A percentile compares a stretch with the other conserved stretches of the same genome.
These are phyloP conservation scores for Artomyces pyxidatus DNA, from an alignment of 768 basidiomycete species.

Conservation along the genomic window DNA sequence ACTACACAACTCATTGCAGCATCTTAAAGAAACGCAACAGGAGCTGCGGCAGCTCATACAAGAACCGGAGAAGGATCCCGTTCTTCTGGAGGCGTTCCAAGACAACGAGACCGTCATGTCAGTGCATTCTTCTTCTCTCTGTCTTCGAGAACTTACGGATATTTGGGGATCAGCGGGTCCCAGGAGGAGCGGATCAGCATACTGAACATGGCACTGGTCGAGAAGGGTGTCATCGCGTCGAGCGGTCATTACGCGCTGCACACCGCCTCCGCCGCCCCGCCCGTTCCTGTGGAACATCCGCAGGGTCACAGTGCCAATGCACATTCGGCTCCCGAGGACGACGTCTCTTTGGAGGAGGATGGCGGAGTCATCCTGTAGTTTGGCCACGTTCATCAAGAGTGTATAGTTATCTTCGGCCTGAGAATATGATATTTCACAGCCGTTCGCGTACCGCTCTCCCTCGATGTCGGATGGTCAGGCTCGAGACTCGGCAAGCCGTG, in stretches of 20 bases:
- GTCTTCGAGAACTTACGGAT: conserved; percentile 1
- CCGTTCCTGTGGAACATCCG: background rate
- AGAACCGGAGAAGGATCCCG: conserved; percentile 39
- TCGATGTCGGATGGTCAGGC: no score
- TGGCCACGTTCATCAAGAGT: no score
- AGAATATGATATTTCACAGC: no score
- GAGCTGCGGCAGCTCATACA: conserved; percentile 41
- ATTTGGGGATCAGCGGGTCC: conserved; percentile 43
- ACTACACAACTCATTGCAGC: conserved; percentile 61
- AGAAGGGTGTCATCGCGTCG: conserved; percentile 40
- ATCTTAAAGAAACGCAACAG: conserved; percentile 54
- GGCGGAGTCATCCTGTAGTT: conserved; percentile 12
- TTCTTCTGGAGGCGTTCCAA: conserved; percentile 48
- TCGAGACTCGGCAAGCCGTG: no score
- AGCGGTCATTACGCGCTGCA: conserved; percentile 36
- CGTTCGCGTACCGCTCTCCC: no score
- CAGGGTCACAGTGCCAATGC: background rate
- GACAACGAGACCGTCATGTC: conserved; percentile 75
- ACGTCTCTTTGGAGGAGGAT: background rate
- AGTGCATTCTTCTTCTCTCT: conserved; percentile 13
- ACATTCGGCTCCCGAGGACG: background rate
- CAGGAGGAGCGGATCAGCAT: conserved; percentile 71
- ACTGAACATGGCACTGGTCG: conserved; percentile 52
- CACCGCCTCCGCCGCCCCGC: background rate
- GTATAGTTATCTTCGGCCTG: no score